Conservation (phyloP, 129 eudicot genomes). For the Heracleum sosnowskyi region DNA sequence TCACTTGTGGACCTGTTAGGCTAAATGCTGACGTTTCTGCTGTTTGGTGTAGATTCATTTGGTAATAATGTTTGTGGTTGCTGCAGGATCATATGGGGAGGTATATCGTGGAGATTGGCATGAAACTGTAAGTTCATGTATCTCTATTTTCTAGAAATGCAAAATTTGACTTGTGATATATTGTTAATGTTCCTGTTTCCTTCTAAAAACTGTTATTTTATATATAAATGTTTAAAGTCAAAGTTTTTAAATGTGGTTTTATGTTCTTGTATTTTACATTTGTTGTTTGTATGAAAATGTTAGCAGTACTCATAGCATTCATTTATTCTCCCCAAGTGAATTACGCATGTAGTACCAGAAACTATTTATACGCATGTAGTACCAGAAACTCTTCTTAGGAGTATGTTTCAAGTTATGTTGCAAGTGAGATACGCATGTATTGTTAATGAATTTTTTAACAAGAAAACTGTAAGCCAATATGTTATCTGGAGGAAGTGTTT, state of each 20-base stretch:
- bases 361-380: neutral
- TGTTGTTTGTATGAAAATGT: neutral
- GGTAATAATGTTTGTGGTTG: constrained; percentile 4
- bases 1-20: neutral
- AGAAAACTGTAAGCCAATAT: neutral
- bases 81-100: constrained; percentile 94
- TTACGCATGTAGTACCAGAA: neutral
- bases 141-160: neutral
- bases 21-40: neutral
- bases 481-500: neutral
- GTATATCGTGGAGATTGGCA: constrained; percentile 98
- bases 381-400: neutral
- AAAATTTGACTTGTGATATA: neutral
- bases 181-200: neutral
- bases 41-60: neutral
- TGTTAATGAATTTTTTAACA: neutral
- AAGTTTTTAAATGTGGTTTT: neutral
- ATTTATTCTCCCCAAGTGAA: neutral
- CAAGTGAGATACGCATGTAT: too few relatives aligned
- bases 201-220: neutral
- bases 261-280: neutral
- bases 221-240: neutral
- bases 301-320: neutral
- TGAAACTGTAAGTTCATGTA: constrained; percentile 77
- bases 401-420: neutral